Evolutionary conservation across 129 eudicot genomes (phyloP), one percentile per base, ranked within the genome.

Genomic region (Rutidosis leptorrhynchoides): DNA sequence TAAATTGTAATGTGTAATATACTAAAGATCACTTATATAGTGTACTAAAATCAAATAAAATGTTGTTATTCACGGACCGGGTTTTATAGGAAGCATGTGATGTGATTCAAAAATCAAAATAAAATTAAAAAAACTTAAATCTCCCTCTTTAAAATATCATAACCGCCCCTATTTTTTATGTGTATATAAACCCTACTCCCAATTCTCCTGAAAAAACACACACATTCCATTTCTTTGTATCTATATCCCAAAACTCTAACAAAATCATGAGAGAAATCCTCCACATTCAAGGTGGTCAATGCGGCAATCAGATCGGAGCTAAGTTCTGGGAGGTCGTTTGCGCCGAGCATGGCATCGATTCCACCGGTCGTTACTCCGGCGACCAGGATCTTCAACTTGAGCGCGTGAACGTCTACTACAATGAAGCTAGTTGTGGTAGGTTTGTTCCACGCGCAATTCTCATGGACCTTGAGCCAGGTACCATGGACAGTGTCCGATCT

Each of bases 241-340:
- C 65, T 48, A 35, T 26, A 53, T 52, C 4, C 35, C 57, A 21
- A 49, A 61, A 17, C 21, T 30, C 37, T 12, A 56, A 58, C 49
- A 64, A 81, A 71, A 58, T 23, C 74, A 87, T 87, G 95, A 71
- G 90, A 57, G 95, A 87, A 73, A 87, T 87, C 64, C 87, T 87
- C 26, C 95, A 87, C 70, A 77, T 87, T n/a, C 95, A 87, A 52
- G 95, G 87, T 10, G 95, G 95, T 25, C 95, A 87, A 71, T 87
- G 95, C 24, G 95, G 95, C 70, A 87, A 87, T 81, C 95, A 87
- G 51, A 87, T 87, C 63, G 90, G 95, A 17, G 90, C 89, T 46
- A 87, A 87, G 83, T 87, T 87, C 72, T 87, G 95, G 95, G 94
- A 83, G 32, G 94, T 83, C 11, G 89, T 86, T 40, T 86, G 94